Base-by-base conservation (phyloP, 2,329 filamentous ascomycete species). In the Catunica adiposa region DNA sequence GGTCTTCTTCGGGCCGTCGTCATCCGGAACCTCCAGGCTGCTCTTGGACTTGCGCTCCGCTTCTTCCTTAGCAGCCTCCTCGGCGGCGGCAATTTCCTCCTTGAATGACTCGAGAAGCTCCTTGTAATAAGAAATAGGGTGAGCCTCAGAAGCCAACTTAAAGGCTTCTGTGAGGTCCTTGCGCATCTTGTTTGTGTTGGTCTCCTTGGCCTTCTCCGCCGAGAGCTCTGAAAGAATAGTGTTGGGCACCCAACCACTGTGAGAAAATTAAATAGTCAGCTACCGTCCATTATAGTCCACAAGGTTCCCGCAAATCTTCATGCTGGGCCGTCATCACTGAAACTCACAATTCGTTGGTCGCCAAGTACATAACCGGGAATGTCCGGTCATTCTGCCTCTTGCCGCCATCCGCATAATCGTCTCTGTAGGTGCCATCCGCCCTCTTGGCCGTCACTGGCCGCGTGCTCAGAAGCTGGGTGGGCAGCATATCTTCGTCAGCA, bases 271-370 rank as follows among this genome's bases (percentile, higher is more conserved):
- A 15, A 2, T 44, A 2, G 40, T 44, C 20, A 44, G n/a, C n/a
- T 22, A 57, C n/a, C 5, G 17, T 20, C n/a, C n/a, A n/a, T n/a
- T n/a, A n/a, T n/a, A n/a, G n/a, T n/a, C n/a, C n/a, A n/a, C n/a
- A n/a, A n/a, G n/a, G n/a, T n/a, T n/a, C n/a, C n/a, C n/a, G n/a
- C n/a, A n/a, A n/a, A n/a, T n/a, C n/a, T n/a, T n/a, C n/a, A n/a
- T n/a, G n/a, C n/a, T n/a, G n/a, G n/a, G n/a, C n/a, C n/a, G n/a
- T n/a, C n/a, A n/a, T n/a, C n/a, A 40, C 20, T 40, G 15, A 51
- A 23, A 44, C 90, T 80, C 72, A 98, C 92, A 98, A 97, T 75
- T 97, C 90, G 64, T 97, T 96, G 38, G 89, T 95, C 61, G 80
- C 76, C 53, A 97, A 73, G 67, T 95, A 97, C 90, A 97, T 96